A percentile compares a stretch with the other conserved stretches of the same genome.
phyloP scores from a whole-genome alignment of 306 rosid species.

The Cucurbita moschata region DNA sequence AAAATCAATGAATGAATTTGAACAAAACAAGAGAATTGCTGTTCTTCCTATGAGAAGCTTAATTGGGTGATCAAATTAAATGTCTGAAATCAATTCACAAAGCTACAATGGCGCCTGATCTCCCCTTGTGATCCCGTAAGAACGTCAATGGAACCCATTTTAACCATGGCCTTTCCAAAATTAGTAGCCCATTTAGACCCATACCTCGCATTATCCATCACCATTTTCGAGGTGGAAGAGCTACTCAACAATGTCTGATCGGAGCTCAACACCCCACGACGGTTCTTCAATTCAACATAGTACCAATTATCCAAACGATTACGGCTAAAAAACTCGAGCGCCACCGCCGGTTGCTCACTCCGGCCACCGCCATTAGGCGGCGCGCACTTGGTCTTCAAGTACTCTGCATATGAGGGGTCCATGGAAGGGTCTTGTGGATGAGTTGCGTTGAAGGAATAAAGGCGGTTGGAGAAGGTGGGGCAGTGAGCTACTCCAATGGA shows the following conservation, averaged over 20 bases:
- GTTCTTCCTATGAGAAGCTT: not conserved
- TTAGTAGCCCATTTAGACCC: constrained; percentile 13
- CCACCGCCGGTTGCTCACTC: not conserved
- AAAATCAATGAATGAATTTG: not conserved
- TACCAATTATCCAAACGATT: constrained; percentile 13
- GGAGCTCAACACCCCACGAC: constrained; percentile 8
- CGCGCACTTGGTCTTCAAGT: constrained; percentile 17
- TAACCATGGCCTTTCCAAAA: constrained; percentile 26
- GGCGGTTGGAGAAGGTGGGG: constrained; percentile 11
- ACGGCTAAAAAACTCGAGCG: constrained; percentile 14
- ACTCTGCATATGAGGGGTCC: constrained; percentile 9
- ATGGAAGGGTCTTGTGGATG: constrained; percentile 22
- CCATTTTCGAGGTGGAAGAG: constrained; percentile 3
- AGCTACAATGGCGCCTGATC: constrained; percentile 18
- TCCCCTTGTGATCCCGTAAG: constrained; percentile 19
- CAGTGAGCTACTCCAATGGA: constrained; percentile 26
- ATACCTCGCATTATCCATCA: constrained; percentile 8
- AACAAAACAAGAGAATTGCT: not conserved
- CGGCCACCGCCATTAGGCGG: not conserved
- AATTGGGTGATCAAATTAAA: not conserved
- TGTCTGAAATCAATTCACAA: constrained; percentile 5
- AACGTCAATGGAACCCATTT: constrained; percentile 22
- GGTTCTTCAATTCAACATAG: constrained; percentile 9
- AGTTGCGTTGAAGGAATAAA: constrained; percentile 19
- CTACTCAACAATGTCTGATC: constrained; percentile 20